Conservation (phyloP, 345 rosid genomes). For the Populus deltoides region DNA sequence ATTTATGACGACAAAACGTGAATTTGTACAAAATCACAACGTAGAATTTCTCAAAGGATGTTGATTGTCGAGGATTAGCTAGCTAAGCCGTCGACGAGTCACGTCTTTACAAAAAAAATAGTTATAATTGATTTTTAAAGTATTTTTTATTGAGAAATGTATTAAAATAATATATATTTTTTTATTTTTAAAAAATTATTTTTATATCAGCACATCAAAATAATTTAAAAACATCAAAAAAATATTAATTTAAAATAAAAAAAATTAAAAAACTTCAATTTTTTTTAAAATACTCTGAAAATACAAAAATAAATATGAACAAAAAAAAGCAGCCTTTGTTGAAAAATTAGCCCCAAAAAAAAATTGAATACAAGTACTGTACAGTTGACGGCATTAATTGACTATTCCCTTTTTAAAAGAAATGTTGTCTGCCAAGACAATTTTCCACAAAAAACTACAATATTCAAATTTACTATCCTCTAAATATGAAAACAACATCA, state of each 20-base stretch:
- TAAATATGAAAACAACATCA: not conserved
- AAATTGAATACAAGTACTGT: not conserved
- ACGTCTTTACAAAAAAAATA: too few species aligned
- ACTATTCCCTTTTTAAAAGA: slow-evolving; percentile 4
- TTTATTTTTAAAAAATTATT: too few species aligned
- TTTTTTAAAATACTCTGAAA: too few species aligned
- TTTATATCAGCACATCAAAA: too few species aligned
- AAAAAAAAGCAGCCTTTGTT: slow-evolving; percentile 35
- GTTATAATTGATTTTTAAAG: too few species aligned
- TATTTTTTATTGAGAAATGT: too few species aligned
- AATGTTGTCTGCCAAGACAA: slow-evolving; percentile 1
- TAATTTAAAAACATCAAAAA: too few species aligned
- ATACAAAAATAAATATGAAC: slow-evolving; percentile 5
- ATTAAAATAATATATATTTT: too few species aligned
- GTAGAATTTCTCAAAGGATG: not conserved
- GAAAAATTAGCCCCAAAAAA: slow-evolving; percentile 1
- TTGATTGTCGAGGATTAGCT: not conserved
- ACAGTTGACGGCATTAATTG: slow-evolving; percentile 1
- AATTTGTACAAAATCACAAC: not conserved
- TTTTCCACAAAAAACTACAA: not conserved
- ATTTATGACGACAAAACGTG: not conserved
- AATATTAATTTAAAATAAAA: too few species aligned
- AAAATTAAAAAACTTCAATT: too few species aligned
- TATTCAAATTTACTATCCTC: not conserved
- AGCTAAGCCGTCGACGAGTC: not conserved